Evolutionary conservation across 495 filamentous ascomycete genomes (phyloP).

Genomic region (Aspergillus taichungensis): DNA sequence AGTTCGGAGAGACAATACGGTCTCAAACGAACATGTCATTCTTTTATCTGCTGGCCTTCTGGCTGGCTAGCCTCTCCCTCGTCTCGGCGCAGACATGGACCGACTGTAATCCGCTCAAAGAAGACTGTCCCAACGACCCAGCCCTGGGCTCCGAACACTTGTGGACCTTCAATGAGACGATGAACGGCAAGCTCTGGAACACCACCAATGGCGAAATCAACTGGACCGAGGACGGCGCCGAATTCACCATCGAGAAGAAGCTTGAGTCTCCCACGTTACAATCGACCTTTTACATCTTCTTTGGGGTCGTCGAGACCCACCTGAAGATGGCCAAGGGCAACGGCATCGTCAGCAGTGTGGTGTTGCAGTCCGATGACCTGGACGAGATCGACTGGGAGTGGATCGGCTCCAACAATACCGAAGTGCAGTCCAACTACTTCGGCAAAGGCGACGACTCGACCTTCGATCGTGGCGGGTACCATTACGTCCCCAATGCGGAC

Average conservation of each 20-base stretch:
- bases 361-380: slow-evolving; percentile 80
- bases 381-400: slow-evolving; percentile 91
- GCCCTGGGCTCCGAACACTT: slow-evolving; percentile 56
- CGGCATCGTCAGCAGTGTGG: slow-evolving; percentile 75
- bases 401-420: slow-evolving; percentile 42
- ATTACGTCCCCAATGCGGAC: slow-evolving; percentile 51
- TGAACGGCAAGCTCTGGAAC: slow-evolving; percentile 50
- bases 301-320: slow-evolving; percentile 64
- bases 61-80: slow-evolving; percentile 18
- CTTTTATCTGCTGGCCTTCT: slow-evolving; percentile 16
- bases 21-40: slow-evolving; percentile 16
- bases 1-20: neutral
- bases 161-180: slow-evolving; percentile 52
- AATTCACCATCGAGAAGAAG: slow-evolving; percentile 60
- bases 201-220: slow-evolving; percentile 49
- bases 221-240: slow-evolving; percentile 49
- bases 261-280: slow-evolving; percentile 64
- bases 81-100: slow-evolving; percentile 41
- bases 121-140: slow-evolving; percentile 55
- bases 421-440: slow-evolving; percentile 89
- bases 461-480: slow-evolving; percentile 63
- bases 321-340: slow-evolving; percentile 61
- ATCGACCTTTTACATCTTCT: slow-evolving; percentile 77
- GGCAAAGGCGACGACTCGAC: slow-evolving; percentile 71
- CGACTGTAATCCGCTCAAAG: slow-evolving; percentile 56